Base-by-base conservation (phyloP, 345 rosid genomes). In the rapeseed (Brassica napus) region DNA sequence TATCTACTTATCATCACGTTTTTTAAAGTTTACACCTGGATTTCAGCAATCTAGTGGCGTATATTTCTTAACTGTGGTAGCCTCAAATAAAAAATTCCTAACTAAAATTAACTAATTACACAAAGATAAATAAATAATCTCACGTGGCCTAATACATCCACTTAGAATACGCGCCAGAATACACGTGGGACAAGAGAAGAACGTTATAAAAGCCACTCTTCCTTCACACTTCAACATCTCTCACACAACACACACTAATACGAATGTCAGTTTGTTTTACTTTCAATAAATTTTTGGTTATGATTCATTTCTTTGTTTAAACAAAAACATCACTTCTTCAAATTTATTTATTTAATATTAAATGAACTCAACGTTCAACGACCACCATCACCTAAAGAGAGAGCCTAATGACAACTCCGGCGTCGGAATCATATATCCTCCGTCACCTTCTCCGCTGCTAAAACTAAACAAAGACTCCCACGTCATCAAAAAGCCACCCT, bases 401-500 rank as follows among this genome's bases (percentile, higher is more conserved):
- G 81, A 42, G 21, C 81, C 54, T 3, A 71, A 76, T 71, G 83
- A 75, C 54, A 65, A 68, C 28, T 28, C 77, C 71, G 64, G 77
- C 30, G 31, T 47, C 35, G 68, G 68, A 61, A 74, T 34, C 59
- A 28, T 60, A 26, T 47, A 64, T 12, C 65, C 79, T 12, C 78
- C 84, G 15, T 63, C 84, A 3, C 70, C 69, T 1, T 59, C 79
- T 9, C 72, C 82, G 15, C 26, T 75, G 24, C 55, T 71, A 59
- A 77, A 72, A 72, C 67, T 87, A 52, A 82, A 79, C 82, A 90
- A 82, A 68, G 89, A 80, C 54, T 91, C 97, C 0, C 92, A 86
- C 80, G 39, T 80, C 61, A 90, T 86, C 24, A 89, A 82, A 61
- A 90, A 90, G 63, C 59, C 82, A 0, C 83, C 84, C 0, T 75